These are phyloP conservation scores for Nakazawaea anatomiae DNA, from an alignment of 805 yeast genomes.

Conservation along the genomic window DNA sequence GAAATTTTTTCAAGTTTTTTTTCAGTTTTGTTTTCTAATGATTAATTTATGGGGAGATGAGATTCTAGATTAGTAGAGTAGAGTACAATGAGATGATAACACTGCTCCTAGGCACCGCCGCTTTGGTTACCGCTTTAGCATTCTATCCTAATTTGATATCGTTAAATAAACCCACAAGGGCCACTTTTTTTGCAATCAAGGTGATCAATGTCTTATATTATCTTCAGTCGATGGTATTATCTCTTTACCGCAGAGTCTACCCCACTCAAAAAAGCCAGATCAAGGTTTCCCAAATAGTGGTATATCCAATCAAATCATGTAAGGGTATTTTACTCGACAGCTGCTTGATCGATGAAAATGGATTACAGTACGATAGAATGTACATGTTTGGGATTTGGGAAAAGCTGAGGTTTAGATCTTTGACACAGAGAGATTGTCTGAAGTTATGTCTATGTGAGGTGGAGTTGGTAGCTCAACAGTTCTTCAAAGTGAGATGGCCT, in stretches of 20 bases:
- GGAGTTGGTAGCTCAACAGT: slow-evolving; percentile 3
- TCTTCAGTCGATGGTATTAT: neutral
- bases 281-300: slow-evolving; percentile 8
- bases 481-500: slow-evolving; percentile 12
- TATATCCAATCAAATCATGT: slow-evolving; percentile 21
- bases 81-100: neutral
- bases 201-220: slow-evolving; percentile 1
- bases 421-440: slow-evolving; percentile 19
- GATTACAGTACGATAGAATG: slow-evolving; percentile 21
- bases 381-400: slow-evolving; percentile 20
- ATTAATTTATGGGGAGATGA: neutral
- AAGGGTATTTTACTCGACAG: slow-evolving; percentile 17
- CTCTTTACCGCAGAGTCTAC: neutral
- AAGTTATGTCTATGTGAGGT: slow-evolving; percentile 12
- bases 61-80: neutral
- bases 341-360: slow-evolving; percentile 18
- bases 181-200: neutral
- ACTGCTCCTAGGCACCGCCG: neutral
- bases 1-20: neutral
- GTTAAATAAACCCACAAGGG: slow-evolving; percentile 1
- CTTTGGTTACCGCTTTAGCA: neutral
- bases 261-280: neutral
- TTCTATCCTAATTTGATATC: neutral
- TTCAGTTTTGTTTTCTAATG: neutral
- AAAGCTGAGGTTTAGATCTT: slow-evolving; percentile 10